phyloP scores from a whole-genome alignment of 78 protist genomes.

The Cyanophora paradoxa region DNA sequence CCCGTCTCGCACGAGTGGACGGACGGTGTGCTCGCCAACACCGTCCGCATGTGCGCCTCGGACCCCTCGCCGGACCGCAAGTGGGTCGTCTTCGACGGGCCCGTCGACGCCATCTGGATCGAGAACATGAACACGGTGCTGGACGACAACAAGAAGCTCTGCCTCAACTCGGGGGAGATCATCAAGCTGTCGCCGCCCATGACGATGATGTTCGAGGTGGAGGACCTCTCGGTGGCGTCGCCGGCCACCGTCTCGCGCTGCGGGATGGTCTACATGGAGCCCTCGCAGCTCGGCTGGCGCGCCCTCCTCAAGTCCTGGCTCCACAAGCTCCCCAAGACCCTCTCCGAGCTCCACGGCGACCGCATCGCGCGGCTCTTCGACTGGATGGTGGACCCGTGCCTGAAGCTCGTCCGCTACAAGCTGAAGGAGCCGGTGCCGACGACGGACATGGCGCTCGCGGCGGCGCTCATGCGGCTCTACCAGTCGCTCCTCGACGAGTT shows the following conservation, averaged over 20 bases:
- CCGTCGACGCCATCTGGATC: conserved; percentile 89
- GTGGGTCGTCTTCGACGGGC: conserved; percentile 82
- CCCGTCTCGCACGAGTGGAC: conserved; percentile 56
- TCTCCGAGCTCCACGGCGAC: conserved; percentile 69
- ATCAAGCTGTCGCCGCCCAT: conserved; percentile 52
- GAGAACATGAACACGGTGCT: conserved; percentile 87
- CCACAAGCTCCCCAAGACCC: conserved; percentile 77
- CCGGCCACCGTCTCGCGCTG: conserved; percentile 84
- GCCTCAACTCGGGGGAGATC: conserved; percentile 71
- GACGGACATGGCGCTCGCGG: conserved; percentile 27
- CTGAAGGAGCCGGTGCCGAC: conserved; percentile 13
- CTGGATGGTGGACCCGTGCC: conserved; percentile 4
- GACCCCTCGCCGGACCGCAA: conserved; percentile 15
- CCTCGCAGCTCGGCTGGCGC: conserved; percentile 47
- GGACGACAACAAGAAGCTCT: conserved; percentile 88
- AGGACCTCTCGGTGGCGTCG: conserved; percentile 72
- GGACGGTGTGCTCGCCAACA: conserved; percentile 52
- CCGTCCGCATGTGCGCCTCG: background rate
- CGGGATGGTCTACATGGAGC: conserved; percentile 76
- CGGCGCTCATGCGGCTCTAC: conserved; percentile 12
- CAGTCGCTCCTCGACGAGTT: conserved; percentile 15
- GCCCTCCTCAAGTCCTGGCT: conserved; percentile 49
- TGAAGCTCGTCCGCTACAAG: conserved; percentile 3
- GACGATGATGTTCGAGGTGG: conserved; percentile 76
- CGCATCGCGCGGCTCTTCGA: conserved; percentile 49